Evolutionary conservation across 371 early-diverging fungal species (phyloP), one percentile per base, ranked within the genome.

Genomic region (Actinomucor elegans): DNA sequence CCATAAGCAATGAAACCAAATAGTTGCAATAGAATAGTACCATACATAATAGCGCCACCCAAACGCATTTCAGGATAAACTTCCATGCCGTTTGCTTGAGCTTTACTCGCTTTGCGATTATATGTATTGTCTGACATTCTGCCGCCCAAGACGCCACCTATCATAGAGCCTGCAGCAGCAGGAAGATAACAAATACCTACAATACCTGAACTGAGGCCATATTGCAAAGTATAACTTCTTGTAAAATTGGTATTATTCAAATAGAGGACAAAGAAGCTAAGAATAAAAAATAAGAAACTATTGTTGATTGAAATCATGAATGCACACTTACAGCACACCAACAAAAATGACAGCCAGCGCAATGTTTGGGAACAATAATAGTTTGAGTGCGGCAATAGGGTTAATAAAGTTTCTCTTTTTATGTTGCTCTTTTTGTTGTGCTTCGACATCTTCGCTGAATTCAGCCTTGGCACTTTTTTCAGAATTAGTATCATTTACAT

Each of bases 181-280:
- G 71, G 60, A 6, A 74, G 31, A 44, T 74, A 74, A 18, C 71
- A 70, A 12, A 71, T 24, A 46, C 74, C 74, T 18, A 67, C 66
- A 27, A 58, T 48, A 20, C 63, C 63, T 11, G 74, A 55, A 40
- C 29, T 18, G 10, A 73, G 43, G 1, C 57, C 58, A 46, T 73
- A 73, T 32, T 73, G 74, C 18, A 57, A 4, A 2, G 65, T 55
- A 31, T 69, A 69, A 0, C 58, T 55, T 44, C 74, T 59, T 15
- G 74, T 67, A 43, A 73, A 62, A 35, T 42, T 64, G 5, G 74
- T 67, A 40, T 49, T 70, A 31, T 67, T 51, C 6, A 66, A 33
- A 44, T 64, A 73, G 5, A 54, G 64, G 2, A 57, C 58, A 35
- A 71, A 64, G 38, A 61, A 69, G 8, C 73, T 67, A 41, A 23